Conservation (phyloP, 805 yeast genomes). For the Ogataea parapolymorpha region DNA sequence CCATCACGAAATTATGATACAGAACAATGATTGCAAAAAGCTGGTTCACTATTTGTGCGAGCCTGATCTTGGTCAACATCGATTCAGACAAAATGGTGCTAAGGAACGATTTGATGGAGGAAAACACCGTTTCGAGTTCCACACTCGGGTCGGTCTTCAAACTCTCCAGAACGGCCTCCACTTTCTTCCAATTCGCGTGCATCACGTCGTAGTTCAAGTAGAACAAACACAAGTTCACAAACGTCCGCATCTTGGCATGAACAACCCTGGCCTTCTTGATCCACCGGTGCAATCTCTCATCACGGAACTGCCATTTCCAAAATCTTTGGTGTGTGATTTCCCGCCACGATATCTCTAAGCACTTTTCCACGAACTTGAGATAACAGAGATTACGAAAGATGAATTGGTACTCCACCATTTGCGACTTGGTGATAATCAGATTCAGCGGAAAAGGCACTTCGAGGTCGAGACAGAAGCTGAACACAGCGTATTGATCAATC, state of each 20-base stretch:
- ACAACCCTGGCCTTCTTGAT: slow-evolving; percentile 51
- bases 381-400: slow-evolving; percentile 68
- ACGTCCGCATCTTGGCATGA: slow-evolving; percentile 56
- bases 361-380: slow-evolving; percentile 58
- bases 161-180: slow-evolving; percentile 31
- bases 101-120: slow-evolving; percentile 52
- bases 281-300: slow-evolving; percentile 47
- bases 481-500: slow-evolving; percentile 42
- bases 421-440: slow-evolving; percentile 65
- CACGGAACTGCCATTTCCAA: slow-evolving; percentile 57
- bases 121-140: slow-evolving; percentile 41
- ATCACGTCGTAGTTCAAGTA: slow-evolving; percentile 60
- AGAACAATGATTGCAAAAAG: slow-evolving; percentile 46
- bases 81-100: slow-evolving; percentile 65
- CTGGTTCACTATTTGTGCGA: slow-evolving; percentile 45
- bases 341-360: slow-evolving; percentile 66
- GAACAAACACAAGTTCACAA: slow-evolving; percentile 50
- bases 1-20: slow-evolving; percentile 45
- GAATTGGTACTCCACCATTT: slow-evolving; percentile 73
- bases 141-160: slow-evolving; percentile 17
- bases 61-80: slow-evolving; percentile 55
- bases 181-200: slow-evolving; percentile 47
- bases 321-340: slow-evolving; percentile 61
- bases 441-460: slow-evolving; percentile 86
- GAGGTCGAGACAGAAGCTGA: slow-evolving; percentile 53